Percentiles rank a stretch among this genome's conserved stretches.
These are phyloP conservation scores for Aspergillus indologenus DNA, from an alignment of 495 filamentous ascomycete species.

Conservation along the genomic window DNA sequence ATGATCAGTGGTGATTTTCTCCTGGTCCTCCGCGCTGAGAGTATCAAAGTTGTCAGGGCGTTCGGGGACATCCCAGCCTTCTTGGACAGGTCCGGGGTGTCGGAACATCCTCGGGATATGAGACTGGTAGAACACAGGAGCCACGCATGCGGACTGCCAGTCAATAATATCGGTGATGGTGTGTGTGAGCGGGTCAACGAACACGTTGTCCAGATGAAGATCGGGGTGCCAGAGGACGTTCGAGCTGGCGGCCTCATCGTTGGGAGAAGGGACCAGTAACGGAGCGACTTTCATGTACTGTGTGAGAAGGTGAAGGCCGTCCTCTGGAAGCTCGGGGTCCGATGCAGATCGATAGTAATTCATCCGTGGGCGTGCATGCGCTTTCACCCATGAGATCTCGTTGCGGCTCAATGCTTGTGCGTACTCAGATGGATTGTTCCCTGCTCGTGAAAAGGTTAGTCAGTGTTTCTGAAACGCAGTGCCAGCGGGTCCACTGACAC, in stretches of 20 bases:
- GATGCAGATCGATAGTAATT: constrained; percentile 26
- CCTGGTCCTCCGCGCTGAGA: constrained; percentile 24
- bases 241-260: constrained; percentile 7
- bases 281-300: constrained; percentile 17
- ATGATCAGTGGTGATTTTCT: constrained; percentile 24
- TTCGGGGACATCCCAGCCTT: constrained; percentile 27
- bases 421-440: constrained; percentile 23
- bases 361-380: constrained; percentile 24
- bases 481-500: constrained; percentile 20
- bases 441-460: constrained; percentile 15
- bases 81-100: constrained; percentile 25
- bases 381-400: constrained; percentile 29
- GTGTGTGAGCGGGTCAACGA: constrained; percentile 28
- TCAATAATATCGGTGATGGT: constrained; percentile 32
- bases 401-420: constrained; percentile 28
- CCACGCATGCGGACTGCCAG: constrained; percentile 33
- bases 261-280: constrained; percentile 14
- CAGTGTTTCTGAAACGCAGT: not conserved
- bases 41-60: constrained; percentile 27
- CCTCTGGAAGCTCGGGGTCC: constrained; percentile 15
- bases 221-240: constrained; percentile 39
- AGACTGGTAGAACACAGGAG: constrained; percentile 31
- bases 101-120: constrained; percentile 29
- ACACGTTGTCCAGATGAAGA: constrained; percentile 42
- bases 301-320: constrained; percentile 17